Conservation (phyloP, 23 red algal species). For the Chondrus crispus region DNA sequence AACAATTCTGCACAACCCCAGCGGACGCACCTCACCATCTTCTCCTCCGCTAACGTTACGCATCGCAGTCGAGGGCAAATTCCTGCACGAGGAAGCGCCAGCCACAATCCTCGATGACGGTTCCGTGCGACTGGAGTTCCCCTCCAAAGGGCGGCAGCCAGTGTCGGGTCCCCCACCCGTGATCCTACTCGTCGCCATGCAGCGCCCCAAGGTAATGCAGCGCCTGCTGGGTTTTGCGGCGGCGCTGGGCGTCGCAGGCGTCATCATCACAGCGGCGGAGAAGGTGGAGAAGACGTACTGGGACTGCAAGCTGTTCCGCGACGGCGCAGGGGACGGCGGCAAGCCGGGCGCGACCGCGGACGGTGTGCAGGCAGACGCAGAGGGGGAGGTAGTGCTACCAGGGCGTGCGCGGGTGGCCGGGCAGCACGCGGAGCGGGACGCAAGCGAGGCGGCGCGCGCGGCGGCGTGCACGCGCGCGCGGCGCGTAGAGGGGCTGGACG, state of each 20-base stretch:
- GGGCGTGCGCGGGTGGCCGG: neutral
- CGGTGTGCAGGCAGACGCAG: neutral
- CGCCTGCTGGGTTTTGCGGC: slow-evolving; percentile 45
- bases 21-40: neutral
- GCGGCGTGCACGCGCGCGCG: neutral
- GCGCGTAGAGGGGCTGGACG: neutral
- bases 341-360: neutral
- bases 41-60: slow-evolving; percentile 9
- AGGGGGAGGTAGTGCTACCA: neutral
- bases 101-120: slow-evolving; percentile 11
- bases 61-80: slow-evolving; percentile 21
- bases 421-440: neutral
- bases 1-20: neutral
- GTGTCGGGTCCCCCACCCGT: neutral
- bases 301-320: slow-evolving; percentile 47
- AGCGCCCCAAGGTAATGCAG: slow-evolving; percentile 60
- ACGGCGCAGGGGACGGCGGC: neutral
- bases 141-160: neutral
- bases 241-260: slow-evolving; percentile 38
- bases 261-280: slow-evolving; percentile 43
- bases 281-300: slow-evolving; percentile 71
- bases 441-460: neutral
- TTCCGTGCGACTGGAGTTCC: neutral
- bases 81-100: slow-evolving; percentile 14
- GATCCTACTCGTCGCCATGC: slow-evolving; percentile 61